A percentile compares a stretch with the other conserved stretches of the same genome.
Evolutionary conservation across 768 basidiomycete genomes (phyloP).

Genomic region (Suillus cothurnatus): DNA sequence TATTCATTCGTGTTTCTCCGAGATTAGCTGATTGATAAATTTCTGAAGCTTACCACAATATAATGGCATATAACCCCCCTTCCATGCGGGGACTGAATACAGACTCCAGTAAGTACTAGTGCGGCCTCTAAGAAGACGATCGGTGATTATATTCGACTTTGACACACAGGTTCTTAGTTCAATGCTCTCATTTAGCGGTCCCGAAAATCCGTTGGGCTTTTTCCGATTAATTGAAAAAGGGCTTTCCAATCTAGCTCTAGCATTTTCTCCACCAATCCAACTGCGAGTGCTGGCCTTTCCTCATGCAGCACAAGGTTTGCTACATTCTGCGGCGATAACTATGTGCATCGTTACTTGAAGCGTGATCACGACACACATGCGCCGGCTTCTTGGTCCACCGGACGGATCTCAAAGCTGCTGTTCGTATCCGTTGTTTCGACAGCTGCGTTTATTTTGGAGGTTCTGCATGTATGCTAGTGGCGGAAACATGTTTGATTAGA

Average conservation of each 20-base stretch:
- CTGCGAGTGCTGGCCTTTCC: neutral
- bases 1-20: neutral
- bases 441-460: neutral
- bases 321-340: neutral
- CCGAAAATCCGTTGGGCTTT: too few species aligned
- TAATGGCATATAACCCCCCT: neutral
- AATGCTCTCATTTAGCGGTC: neutral
- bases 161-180: neutral
- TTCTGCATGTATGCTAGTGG: neutral
- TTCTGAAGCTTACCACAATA: neutral
- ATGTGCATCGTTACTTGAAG: neutral
- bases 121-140: neutral
- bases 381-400: neutral
- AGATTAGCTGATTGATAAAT: neutral
- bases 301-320: neutral
- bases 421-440: neutral
- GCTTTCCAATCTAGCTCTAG: neutral
- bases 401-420: neutral
- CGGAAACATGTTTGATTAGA: neutral
- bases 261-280: neutral
- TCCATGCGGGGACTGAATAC: neutral
- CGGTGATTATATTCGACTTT: neutral
- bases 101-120: too few species aligned
- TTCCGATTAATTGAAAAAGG: neutral
- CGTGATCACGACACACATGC: neutral